A percentile compares a stretch with the other conserved stretches of the same genome.
Conservation (phyloP, 805 yeast species). For the Candida coquimbonensis region DNA sequence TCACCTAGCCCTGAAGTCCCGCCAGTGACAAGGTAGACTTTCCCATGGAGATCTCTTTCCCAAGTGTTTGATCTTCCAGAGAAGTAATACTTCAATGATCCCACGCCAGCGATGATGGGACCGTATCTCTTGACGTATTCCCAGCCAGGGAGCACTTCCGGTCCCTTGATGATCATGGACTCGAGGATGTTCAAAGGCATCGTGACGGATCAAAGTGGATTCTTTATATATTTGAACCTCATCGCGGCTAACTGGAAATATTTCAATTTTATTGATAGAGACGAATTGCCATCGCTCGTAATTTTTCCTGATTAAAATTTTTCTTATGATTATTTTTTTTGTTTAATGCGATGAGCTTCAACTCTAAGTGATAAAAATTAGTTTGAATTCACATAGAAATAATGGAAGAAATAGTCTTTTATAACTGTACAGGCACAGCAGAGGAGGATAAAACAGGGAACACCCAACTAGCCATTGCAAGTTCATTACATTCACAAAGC, state of each 20-base stretch:
- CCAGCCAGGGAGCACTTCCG: constrained; percentile 73
- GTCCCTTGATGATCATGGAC: constrained; percentile 64
- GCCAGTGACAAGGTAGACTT: constrained; percentile 80
- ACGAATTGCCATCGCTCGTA: background rate
- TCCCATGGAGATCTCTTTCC: constrained; percentile 90
- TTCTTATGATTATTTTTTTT: background rate
- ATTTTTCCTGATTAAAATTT: background rate
- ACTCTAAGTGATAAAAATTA: background rate
- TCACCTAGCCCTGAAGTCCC: constrained; percentile 93
- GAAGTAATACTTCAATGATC: constrained; percentile 60
- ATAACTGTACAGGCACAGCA: constrained; percentile 34
- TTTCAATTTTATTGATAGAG: too few relatives aligned
- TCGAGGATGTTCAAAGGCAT: constrained; percentile 87
- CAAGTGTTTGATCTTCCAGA: constrained; percentile 80
- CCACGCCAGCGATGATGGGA: constrained; percentile 44
- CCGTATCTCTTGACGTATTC: constrained; percentile 45
- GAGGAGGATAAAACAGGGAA: constrained; percentile 39
- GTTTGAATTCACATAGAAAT: background rate
- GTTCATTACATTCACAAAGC: constrained; percentile 36
- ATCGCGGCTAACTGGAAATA: too few relatives aligned
- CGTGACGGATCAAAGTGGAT: background rate
- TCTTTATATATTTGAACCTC: background rate
- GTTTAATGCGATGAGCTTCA: background rate
- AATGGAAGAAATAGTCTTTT: constrained; percentile 48
- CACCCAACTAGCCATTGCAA: constrained; percentile 33